A percentile compares a stretch with the other conserved stretches of the same genome.
Conservation (phyloP, 805 yeast genomes). For the Suhomyces xylopsoci region DNA sequence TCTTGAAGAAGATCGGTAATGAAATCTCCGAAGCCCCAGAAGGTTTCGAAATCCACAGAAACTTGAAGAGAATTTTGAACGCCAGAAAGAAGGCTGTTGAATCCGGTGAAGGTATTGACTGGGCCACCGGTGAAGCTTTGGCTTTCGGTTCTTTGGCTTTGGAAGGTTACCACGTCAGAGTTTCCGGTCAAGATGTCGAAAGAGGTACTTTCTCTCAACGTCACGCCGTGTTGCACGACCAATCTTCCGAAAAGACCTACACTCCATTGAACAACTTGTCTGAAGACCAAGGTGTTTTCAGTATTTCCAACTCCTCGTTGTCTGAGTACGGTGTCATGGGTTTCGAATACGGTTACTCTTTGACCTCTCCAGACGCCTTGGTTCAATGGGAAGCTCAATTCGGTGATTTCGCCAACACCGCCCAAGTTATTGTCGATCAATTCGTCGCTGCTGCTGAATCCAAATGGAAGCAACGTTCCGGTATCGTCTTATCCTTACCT, state of each 20-base stretch:
- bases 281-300: slow-evolving; percentile 81
- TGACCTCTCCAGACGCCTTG: slow-evolving; percentile 94
- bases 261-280: slow-evolving; percentile 81
- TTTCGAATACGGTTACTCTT: slow-evolving; percentile 97
- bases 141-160: slow-evolving; percentile 89
- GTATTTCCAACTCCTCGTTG: slow-evolving; percentile 88
- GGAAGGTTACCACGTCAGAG: slow-evolving; percentile 96
- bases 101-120: slow-evolving; percentile 91
- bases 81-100: slow-evolving; percentile 84
- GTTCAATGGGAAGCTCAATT: slow-evolving; percentile 99
- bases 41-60: slow-evolving; percentile 86
- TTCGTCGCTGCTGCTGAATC: slow-evolving; percentile 95
- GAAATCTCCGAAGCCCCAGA: slow-evolving; percentile 81
- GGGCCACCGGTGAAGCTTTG: slow-evolving; percentile 99
- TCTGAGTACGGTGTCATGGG: slow-evolving; percentile 99
- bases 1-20: slow-evolving; percentile 74
- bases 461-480: slow-evolving; percentile 99
- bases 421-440: slow-evolving; percentile 96
- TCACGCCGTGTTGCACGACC: slow-evolving; percentile 97
- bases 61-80: slow-evolving; percentile 89
- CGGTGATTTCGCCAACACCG: slow-evolving; percentile 99
- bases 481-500: slow-evolving; percentile 90
- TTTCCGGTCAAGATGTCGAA: slow-evolving; percentile 99
- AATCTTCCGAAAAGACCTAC: slow-evolving; percentile 75
- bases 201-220: slow-evolving; percentile 99